phyloP scores from a whole-genome alignment of 345 rosid genomes.

The Reutealis trisperma region DNA sequence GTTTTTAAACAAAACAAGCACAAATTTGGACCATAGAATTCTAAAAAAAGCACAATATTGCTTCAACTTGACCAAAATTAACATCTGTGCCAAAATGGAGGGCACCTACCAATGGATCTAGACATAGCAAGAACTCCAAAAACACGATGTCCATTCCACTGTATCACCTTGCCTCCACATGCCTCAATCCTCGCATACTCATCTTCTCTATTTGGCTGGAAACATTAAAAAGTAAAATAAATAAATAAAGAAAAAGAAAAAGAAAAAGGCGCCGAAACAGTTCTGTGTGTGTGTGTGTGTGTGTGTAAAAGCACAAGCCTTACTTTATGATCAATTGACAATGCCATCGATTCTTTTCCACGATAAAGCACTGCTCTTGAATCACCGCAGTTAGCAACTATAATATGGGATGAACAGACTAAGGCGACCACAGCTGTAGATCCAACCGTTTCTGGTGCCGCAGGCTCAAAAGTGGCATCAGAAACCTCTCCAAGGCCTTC shows the following conservation, averaged over 20 bases:
- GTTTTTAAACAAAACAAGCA: background rate
- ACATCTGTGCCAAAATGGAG: background rate
- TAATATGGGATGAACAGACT: slow-evolving; percentile 33
- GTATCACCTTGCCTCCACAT: slow-evolving; percentile 34
- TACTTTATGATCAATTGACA: slow-evolving; percentile 33
- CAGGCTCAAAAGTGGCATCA: slow-evolving; percentile 21
- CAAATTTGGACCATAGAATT: background rate
- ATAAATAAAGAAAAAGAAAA: background rate
- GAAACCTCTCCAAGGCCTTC: slow-evolving; percentile 37
- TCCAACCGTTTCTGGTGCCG: slow-evolving; percentile 35
- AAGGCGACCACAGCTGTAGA: slow-evolving; percentile 33
- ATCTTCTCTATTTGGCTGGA: slow-evolving; percentile 33
- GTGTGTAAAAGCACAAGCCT: background rate
- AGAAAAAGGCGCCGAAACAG: background rate
- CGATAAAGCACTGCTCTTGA: slow-evolving; percentile 36
- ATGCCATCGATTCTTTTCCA: slow-evolving; percentile 29
- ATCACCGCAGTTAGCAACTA: slow-evolving; percentile 36
- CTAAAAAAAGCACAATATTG: background rate
- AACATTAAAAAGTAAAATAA: background rate
- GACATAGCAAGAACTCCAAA: slow-evolving; percentile 38
- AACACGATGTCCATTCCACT: slow-evolving; percentile 30
- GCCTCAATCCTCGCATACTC: slow-evolving; percentile 34
- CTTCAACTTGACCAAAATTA: background rate
- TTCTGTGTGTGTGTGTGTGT: too few species aligned
- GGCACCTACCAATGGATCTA: slow-evolving; percentile 26